Base-by-base conservation (phyloP, 2,329 filamentous ascomycete genomes). In the Curvularia lunata region DNA sequence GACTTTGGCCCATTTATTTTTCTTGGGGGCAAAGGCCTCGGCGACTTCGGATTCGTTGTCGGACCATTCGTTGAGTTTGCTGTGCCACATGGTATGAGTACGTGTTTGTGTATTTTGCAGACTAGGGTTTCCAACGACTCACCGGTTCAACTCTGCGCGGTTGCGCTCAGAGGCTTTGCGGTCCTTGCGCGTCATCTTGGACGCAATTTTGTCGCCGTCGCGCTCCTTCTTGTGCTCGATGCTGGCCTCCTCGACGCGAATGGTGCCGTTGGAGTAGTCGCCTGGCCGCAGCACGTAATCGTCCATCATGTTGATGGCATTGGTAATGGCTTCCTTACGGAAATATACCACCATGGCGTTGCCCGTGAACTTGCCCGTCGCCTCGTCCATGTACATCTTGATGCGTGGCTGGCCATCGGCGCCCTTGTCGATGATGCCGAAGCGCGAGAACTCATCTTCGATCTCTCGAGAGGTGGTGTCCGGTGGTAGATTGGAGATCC, bases 321-420 rank as follows among this genome's bases (percentile, higher is more conserved):
- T 89, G 41, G 90, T 82, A 57, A 99, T 94, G n/a, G 91, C 96
- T 73, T 96, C 92, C 0, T 92, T 90, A 68, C 95, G 91, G 84
- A 97, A 97, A 79, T 96, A 99, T 34, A 98, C 91, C 53, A 99
- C 83, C 30, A 99, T 83, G 2, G 91, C 93, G 73, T 98, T 93
- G 59, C 95, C 95, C 74, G 97, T 98, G 83, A 97, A 96, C 16
- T 87, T 85, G 19, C 92, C 95, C 1, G 88, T 79, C 1, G 89
- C 86, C 1, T 88, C 79, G 1, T 90, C 86, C 73, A 97, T 86
- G 79, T 99, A 99, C 77, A 99, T 86, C 80, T 97, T 98, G 78
- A 99, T 94, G 37, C 95, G 89, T 43, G 92, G 91, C 45, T 88
- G 86, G 55, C 91, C 91, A 69, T 88, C 92, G 71, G 97, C 93